Evolutionary conservation across 306 rosid genomes (phyloP), one percentile per base, ranked within the genome.

Genomic region (Chamaecrista fasciculata): DNA sequence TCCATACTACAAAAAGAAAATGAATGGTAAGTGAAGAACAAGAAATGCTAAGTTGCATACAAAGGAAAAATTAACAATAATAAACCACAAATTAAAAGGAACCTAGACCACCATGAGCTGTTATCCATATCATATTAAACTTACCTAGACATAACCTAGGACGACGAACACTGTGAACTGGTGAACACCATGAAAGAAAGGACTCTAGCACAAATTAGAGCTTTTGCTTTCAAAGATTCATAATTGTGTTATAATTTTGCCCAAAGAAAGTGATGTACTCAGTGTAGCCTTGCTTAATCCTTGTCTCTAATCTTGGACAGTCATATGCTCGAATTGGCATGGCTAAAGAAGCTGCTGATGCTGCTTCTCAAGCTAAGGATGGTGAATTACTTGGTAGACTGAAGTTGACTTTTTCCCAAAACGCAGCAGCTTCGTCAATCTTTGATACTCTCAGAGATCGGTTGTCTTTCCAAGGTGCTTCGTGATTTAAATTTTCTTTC

Each of bases 331-430:
- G 97, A 67, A 88, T 94, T 62, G 96, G 95, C 82, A 84, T 88
- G 99, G 95, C 92, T 31, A 94, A 91, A 84, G 99, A 91, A 91
- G 99, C 99, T 16, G 97, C 95, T 0, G 96, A 94, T 76, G 97
- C 99, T 69, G 99, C 99, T 62, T 87, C 94, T 31, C 99, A 91
- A 80, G 87, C 96, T 6, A 94, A 94, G 72, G 97, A 94, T 44
- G 96, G 99, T 21, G 97, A 94, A 78, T 81, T 94, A 70, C 95
- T 94, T 57, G 99, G 95, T 74, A 86, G 97, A 73, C 80, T 94
- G 75, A 94, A 87, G 78, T 76, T 68, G 73, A 88, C 97, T 0
- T 87, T 94, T 70, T 81, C 96, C 37, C 97, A 91, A 78, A 91
- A 88, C 77, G 82, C 95, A 1, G 92, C 89, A 24, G 97, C 96